phyloP scores from a whole-genome alignment of 1,284 basidiomycete species.

The Leccinum pachyderme region DNA sequence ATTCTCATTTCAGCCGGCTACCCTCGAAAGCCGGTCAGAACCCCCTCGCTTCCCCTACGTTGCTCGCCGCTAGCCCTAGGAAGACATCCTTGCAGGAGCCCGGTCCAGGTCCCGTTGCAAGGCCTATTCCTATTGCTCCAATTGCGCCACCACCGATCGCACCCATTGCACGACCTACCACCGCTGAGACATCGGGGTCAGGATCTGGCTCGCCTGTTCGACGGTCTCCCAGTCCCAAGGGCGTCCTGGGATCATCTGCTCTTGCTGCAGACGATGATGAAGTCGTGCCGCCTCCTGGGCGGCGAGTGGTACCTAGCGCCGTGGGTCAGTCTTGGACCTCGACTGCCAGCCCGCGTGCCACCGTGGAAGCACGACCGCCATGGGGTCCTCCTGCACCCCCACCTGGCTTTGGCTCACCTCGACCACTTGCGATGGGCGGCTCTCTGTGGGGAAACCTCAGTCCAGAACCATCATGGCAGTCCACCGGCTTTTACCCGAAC shows the following conservation, averaged over 20 bases:
- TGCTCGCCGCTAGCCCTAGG: conserved; percentile 35
- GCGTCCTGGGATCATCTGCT: conserved; percentile 72
- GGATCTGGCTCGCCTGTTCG: conserved; percentile 61
- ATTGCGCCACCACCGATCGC: conserved; percentile 39
- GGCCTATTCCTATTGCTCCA: conserved; percentile 38
- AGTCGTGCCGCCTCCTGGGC: conserved; percentile 54
- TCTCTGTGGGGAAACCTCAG: conserved; percentile 43
- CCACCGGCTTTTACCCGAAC: conserved; percentile 43
- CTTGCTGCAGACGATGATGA: conserved; percentile 76
- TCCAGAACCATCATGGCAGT: conserved; percentile 48
- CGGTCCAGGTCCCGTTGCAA: conserved; percentile 61
- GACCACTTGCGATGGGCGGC: conserved; percentile 37
- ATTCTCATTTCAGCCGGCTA: conserved; percentile 42
- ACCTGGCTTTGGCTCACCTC: conserved; percentile 37
- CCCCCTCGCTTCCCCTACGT: conserved; percentile 40
- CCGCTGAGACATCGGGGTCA: conserved; percentile 46
- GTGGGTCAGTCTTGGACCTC: conserved; percentile 47
- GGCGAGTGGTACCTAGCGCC: conserved; percentile 41
- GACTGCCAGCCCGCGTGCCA: conserved; percentile 41
- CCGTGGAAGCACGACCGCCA: conserved; percentile 36
- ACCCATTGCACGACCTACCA: conserved; percentile 47
- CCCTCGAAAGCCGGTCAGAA: conserved; percentile 40
- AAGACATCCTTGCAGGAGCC: conserved; percentile 35
- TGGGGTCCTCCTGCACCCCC: conserved; percentile 45
- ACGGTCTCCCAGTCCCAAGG: conserved; percentile 71